Evolutionary conservation across 176 grass and related monocot genomes (phyloP), one percentile per base, ranked within the genome.

Genomic region (Tillandsia leiboldiana): DNA sequence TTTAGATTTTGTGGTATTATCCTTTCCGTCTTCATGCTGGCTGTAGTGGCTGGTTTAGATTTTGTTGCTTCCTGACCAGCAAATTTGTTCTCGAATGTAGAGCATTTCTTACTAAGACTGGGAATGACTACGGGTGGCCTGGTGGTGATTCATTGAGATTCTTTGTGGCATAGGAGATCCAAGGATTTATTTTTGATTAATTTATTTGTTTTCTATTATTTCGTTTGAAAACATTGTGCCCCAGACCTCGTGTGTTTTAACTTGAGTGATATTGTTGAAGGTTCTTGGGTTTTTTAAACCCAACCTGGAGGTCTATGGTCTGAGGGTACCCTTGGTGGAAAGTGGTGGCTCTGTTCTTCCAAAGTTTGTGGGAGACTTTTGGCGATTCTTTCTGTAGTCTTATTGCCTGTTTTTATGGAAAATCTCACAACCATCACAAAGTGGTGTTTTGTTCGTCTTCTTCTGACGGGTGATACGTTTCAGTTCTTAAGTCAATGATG

Each of bases 231-330:
- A 76, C 70, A 51, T 86, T 78, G 68, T 76, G 33, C 51, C 82
- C 65, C 53, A 77, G 87, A 48, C 73, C 72, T 66, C 83, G 74
- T 78, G 80, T 86, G 53, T 86, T 87, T 42, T 99, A 85, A 99
- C 94, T 87, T 88, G 67, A 88, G 82, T 87, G 84, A 90, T 99
- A 80, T 99, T 99, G 94, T 96, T 96, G 92, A 96, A 96, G 83
- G 88, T 99, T 99, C 84, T 83, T 83, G 78, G 84, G 82, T 84
- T 96, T 91, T 96, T 89, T 83, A 42, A 42, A 83, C 88, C 72
- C 88, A 90, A 88, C 71, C 80, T 75, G 80, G 77, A 91, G 89
- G 75, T 91, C 74, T 91, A 75, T 88, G 89, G 79, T 99, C 90
- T 82, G 86, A 85, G 95, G 91, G 91, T 91, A 79, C 82, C 85